Conservation (phyloP, 2,329 filamentous ascomycete species). For the Botrytis sinoallii region DNA sequence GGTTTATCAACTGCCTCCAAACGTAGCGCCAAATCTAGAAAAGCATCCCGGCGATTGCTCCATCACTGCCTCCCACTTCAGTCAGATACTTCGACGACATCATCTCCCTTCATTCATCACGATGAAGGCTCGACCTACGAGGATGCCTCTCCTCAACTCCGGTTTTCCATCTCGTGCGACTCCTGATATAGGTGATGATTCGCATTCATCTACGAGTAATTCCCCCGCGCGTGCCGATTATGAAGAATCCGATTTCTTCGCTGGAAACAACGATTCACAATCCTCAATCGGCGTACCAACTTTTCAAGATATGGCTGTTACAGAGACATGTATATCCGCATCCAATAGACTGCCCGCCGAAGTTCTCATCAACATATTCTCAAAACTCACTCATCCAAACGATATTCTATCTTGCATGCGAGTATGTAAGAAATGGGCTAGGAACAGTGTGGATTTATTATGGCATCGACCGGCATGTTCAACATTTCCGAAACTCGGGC, state of each 20-base stretch:
- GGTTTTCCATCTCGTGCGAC: slow-evolving; percentile 30
- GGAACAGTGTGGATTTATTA: slow-evolving; percentile 85
- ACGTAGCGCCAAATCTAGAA: not conserved
- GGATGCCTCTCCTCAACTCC: slow-evolving; percentile 30
- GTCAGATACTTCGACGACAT: not conserved
- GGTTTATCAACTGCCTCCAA: not conserved
- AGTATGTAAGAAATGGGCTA: slow-evolving; percentile 90
- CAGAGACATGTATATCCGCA: slow-evolving; percentile 68
- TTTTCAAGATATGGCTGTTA: slow-evolving; percentile 69
- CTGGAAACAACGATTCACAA: slow-evolving; percentile 84
- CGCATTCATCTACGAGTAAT: slow-evolving; percentile 56
- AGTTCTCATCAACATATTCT: slow-evolving; percentile 89
- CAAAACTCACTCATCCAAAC: slow-evolving; percentile 69
- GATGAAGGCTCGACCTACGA: slow-evolving; percentile 32
- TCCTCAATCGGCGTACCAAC: slow-evolving; percentile 84
- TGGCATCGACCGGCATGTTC: slow-evolving; percentile 94
- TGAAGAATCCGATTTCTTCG: slow-evolving; percentile 92
- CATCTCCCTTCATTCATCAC: slow-evolving; percentile 6
- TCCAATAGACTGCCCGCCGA: slow-evolving; percentile 87
- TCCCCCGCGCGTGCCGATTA: slow-evolving; percentile 75
- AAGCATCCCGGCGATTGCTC: not conserved
- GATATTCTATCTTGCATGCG: slow-evolving; percentile 88
- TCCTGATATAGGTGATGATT: slow-evolving; percentile 36
- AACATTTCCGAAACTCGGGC: slow-evolving; percentile 76
- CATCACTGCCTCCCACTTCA: not conserved